Conservation (phyloP, 2,329 filamentous ascomycete genomes). For the Coniochaeta sp. region DNA sequence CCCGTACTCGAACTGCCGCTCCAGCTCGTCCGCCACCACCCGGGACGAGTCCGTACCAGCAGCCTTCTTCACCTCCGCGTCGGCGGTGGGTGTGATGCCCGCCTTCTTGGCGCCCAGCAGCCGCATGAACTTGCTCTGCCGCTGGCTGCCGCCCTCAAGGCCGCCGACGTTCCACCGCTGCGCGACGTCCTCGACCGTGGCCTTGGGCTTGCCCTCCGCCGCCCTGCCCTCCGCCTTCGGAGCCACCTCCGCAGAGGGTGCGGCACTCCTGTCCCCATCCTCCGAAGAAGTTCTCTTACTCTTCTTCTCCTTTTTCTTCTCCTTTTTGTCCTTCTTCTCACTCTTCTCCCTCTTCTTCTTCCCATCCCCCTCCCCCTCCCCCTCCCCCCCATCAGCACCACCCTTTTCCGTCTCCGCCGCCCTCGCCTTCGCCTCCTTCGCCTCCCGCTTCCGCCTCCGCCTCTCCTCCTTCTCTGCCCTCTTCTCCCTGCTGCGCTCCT, state of each 20-base stretch:
- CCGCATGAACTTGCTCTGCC: conserved; percentile 50
- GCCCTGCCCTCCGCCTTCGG: conserved; percentile 18
- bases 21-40: conserved; percentile 44
- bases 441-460: background rate
- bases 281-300: conserved; percentile 7
- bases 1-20: conserved; percentile 48
- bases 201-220: conserved; percentile 12
- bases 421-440: too few relatives aligned
- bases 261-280: background rate
- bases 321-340: conserved; percentile 14
- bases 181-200: conserved; percentile 14
- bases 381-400: too few relatives aligned
- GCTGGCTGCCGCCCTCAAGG: conserved; percentile 40
- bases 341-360: conserved; percentile 1
- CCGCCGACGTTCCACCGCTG: conserved; percentile 47
- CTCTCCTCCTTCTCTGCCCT: background rate
- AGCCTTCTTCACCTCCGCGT: conserved; percentile 1
- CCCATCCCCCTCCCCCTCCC: background rate
- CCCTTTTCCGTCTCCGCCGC: background rate
- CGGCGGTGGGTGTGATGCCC: conserved; percentile 17
- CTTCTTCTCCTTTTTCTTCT: conserved; percentile 11
- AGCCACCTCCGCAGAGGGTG: background rate
- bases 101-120: conserved; percentile 47
- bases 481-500: conserved; percentile 8
- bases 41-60: background rate